These are phyloP conservation scores for Paspalum vaginatum DNA, from an alignment of 176 grass and related monocot species.

Conservation along the genomic window DNA sequence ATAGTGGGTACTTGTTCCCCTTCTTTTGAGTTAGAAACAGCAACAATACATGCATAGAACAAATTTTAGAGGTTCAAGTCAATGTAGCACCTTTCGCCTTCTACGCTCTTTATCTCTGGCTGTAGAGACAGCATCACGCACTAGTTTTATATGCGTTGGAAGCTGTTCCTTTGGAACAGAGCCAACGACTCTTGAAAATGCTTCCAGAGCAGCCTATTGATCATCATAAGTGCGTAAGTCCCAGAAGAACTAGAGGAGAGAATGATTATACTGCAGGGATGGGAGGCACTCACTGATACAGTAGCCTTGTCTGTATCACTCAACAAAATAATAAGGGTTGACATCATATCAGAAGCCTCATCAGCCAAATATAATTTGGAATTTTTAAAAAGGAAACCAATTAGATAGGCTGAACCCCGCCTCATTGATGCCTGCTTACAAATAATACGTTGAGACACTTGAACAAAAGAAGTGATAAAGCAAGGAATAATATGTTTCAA, in stretches of 20 bases:
- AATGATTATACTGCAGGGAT: conserved; percentile 27
- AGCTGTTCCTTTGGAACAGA: conserved; percentile 91
- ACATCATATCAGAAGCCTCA: conserved; percentile 86
- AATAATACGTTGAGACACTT: conserved; percentile 24
- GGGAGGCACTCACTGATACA: conserved; percentile 65
- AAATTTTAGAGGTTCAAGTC: conserved; percentile 18
- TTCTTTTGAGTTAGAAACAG: background rate
- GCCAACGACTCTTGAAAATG: conserved; percentile 84
- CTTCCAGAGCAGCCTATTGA: conserved; percentile 89
- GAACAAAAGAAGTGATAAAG: conserved; percentile 1
- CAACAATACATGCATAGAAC: conserved; percentile 18
- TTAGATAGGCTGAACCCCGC: conserved; percentile 78
- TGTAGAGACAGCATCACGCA: conserved; percentile 93
- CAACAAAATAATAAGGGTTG: conserved; percentile 78
- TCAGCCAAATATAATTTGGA: conserved; percentile 92
- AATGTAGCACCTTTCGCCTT: conserved; percentile 75
- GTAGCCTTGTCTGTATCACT: conserved; percentile 87
- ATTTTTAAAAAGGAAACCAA: conserved; percentile 94
- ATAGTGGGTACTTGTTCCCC: conserved; percentile 14
- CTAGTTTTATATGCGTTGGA: conserved; percentile 86
- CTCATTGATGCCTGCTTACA: conserved; percentile 79
- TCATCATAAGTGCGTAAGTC: conserved; percentile 36
- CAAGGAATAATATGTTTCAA: conserved; percentile 18
- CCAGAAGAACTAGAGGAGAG: conserved; percentile 10
- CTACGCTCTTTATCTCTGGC: conserved; percentile 97